Conservation (phyloP, 108 stramenopile genomes). For the Nitzschia sp. region DNA sequence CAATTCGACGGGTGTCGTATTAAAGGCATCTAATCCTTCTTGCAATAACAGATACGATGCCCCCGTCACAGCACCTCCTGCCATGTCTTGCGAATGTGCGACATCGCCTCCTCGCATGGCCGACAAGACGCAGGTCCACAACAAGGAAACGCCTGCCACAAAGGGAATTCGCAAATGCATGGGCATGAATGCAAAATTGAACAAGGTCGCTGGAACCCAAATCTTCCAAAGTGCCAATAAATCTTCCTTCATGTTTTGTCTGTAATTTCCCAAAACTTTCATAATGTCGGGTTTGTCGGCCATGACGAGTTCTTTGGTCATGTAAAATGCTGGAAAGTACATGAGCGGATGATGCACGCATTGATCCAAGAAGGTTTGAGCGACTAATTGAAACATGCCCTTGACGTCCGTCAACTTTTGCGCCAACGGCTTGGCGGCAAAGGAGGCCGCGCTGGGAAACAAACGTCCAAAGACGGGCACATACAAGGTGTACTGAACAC, state of each 20-base stretch:
- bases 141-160: slow-evolving; percentile 75
- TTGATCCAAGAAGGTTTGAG: slow-evolving; percentile 50
- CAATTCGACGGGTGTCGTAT: slow-evolving; percentile 67
- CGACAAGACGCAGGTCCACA: slow-evolving; percentile 86
- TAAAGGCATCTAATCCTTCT: slow-evolving; percentile 77
- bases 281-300: slow-evolving; percentile 56
- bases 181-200: slow-evolving; percentile 94
- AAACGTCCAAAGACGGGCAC: slow-evolving; percentile 80
- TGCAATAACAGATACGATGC: slow-evolving; percentile 58
- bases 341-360: slow-evolving; percentile 86
- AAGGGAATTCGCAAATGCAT: slow-evolving; percentile 87
- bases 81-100: slow-evolving; percentile 63
- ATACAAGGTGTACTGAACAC: slow-evolving; percentile 79
- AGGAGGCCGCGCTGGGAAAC: slow-evolving; percentile 75
- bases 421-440: slow-evolving; percentile 65
- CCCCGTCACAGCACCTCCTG: slow-evolving; percentile 74
- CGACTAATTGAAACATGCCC: slow-evolving; percentile 48
- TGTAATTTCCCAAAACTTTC: slow-evolving; percentile 53
- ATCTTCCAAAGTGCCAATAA: slow-evolving; percentile 81
- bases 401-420: slow-evolving; percentile 74
- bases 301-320: slow-evolving; percentile 81
- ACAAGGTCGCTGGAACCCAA: slow-evolving; percentile 81
- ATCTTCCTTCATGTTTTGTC: slow-evolving; percentile 78
- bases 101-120: slow-evolving; percentile 89
- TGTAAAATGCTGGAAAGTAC: slow-evolving; percentile 93